A percentile compares a stretch with the other conserved stretches of the same genome.
Evolutionary conservation across 768 basidiomycete species (phyloP).

Genomic region (Lactarius hatsudake): DNA sequence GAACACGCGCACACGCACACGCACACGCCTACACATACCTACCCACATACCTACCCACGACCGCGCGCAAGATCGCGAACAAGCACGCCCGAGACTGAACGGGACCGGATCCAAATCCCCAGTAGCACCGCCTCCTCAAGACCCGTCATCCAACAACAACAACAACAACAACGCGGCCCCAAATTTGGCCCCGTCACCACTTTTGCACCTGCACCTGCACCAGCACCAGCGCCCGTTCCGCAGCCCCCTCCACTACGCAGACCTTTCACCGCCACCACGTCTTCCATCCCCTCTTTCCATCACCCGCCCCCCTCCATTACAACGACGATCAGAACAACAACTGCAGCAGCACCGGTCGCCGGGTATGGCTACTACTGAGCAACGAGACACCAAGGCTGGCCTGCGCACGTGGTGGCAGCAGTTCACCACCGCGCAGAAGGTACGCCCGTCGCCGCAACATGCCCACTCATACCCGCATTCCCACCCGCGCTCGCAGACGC

Average conservation of each 20-base stretch:
- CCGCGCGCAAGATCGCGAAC: slow-evolving; percentile 2
- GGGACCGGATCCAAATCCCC: not conserved
- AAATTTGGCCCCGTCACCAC: not conserved
- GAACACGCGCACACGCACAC: not conserved
- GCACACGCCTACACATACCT: not conserved
- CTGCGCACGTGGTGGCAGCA: slow-evolving; percentile 83
- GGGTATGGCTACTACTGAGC: slow-evolving; percentile 1
- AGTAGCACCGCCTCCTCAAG: not conserved
- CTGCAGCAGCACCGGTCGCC: slow-evolving; percentile 12
- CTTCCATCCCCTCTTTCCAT: not conserved
- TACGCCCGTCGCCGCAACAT: slow-evolving; percentile 40
- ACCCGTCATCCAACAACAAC: too few relatives aligned
- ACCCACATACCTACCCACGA: slow-evolving; percentile 12
- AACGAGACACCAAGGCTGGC: slow-evolving; percentile 19
- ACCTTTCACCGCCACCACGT: not conserved
- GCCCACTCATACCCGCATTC: slow-evolving; percentile 2
- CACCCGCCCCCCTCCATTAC: not conserved
- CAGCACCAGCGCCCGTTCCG: not conserved
- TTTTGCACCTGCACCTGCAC: not conserved
- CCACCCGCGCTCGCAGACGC: slow-evolving; percentile 16
- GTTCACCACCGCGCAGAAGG: slow-evolving; percentile 62
- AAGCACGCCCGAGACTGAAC: slow-evolving; percentile 8
- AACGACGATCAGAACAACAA: slow-evolving; percentile 5
- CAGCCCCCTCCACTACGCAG: not conserved
- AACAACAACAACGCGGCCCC: not conserved